These are phyloP conservation scores for Niebla homalea DNA, from an alignment of 495 filamentous ascomycete genomes.

Conservation along the genomic window DNA sequence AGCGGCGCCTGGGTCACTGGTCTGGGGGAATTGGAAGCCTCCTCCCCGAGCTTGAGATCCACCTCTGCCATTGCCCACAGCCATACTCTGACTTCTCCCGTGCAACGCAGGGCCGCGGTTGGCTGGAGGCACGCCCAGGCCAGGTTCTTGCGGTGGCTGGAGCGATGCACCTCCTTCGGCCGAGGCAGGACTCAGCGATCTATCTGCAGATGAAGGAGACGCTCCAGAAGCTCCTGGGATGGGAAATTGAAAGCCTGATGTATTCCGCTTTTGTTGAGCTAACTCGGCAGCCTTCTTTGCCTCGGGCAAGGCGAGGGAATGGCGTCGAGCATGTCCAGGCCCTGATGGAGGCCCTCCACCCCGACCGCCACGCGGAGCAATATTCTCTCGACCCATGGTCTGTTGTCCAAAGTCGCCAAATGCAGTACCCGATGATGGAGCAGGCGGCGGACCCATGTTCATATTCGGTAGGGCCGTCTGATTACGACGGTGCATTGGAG, in stretches of 20 bases:
- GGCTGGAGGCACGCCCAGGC: constrained; percentile 27
- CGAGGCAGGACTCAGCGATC: constrained; percentile 32
- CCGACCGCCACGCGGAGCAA: constrained; percentile 58
- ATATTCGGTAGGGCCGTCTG: constrained; percentile 93
- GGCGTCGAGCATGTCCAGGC: constrained; percentile 75
- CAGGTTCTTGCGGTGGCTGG: constrained; percentile 3
- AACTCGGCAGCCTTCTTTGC: constrained; percentile 96
- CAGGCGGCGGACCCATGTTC: constrained; percentile 84
- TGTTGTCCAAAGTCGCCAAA: constrained; percentile 67
- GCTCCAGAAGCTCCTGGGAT: constrained; percentile 50
- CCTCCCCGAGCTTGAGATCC: constrained; percentile 41
- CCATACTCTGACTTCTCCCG: constrained; percentile 59
- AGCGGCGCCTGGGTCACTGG: constrained; percentile 38
- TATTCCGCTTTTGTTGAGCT: constrained; percentile 91
- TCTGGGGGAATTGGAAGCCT: constrained; percentile 57
- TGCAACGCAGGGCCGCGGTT: constrained; percentile 37
- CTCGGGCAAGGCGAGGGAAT: constrained; percentile 87
- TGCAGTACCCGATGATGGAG: constrained; percentile 77
- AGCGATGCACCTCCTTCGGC: constrained; percentile 21
- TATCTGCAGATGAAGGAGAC: constrained; percentile 29
- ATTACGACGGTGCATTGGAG: constrained; percentile 84
- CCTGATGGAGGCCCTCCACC: constrained; percentile 54
- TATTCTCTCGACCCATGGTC: constrained; percentile 51
- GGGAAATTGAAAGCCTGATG: constrained; percentile 90
- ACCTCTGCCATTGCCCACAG: constrained; percentile 44